phyloP scores from a whole-genome alignment of 2,329 filamentous ascomycete genomes.

The Berkeleyomyces rouxiae region DNA sequence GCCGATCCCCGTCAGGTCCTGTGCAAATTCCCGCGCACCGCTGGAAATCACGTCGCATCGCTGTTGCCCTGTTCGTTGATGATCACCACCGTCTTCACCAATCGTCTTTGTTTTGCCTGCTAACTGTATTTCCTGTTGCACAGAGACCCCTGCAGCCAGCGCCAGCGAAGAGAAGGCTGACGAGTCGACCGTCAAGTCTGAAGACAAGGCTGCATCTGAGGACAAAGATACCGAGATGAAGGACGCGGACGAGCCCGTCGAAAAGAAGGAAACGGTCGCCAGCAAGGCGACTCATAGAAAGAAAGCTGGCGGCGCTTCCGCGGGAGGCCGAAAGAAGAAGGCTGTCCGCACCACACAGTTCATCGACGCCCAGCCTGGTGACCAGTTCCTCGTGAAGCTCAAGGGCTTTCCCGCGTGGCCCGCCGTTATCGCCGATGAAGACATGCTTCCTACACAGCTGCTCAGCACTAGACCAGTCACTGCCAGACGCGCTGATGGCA shows the following conservation, averaged over 20 bases:
- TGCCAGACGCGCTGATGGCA: conserved; percentile 65
- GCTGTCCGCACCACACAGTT: conserved; percentile 57
- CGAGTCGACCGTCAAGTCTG: conserved; percentile 8
- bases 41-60: neutral
- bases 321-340: conserved; percentile 73
- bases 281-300: conserved; percentile 30
- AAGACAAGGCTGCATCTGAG: conserved; percentile 12
- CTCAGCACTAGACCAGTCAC: conserved; percentile 68
- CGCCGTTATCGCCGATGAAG: conserved; percentile 81
- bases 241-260: conserved; percentile 22
- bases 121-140: neutral
- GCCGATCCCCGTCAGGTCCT: too few relatives aligned
- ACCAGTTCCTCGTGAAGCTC: conserved; percentile 83
- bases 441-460: conserved; percentile 72
- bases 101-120: neutral
- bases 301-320: conserved; percentile 53
- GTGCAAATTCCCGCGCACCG: neutral
- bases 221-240: conserved; percentile 11
- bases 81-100: neutral
- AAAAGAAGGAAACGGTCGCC: conserved; percentile 27
- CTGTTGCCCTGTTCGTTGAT: neutral
- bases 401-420: conserved; percentile 95
- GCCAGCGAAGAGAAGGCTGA: conserved; percentile 3
- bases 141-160: conserved; percentile 16
- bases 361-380: conserved; percentile 71